phyloP scores from a whole-genome alignment of 345 rosid species.

The Capsella bursapastoris region DNA sequence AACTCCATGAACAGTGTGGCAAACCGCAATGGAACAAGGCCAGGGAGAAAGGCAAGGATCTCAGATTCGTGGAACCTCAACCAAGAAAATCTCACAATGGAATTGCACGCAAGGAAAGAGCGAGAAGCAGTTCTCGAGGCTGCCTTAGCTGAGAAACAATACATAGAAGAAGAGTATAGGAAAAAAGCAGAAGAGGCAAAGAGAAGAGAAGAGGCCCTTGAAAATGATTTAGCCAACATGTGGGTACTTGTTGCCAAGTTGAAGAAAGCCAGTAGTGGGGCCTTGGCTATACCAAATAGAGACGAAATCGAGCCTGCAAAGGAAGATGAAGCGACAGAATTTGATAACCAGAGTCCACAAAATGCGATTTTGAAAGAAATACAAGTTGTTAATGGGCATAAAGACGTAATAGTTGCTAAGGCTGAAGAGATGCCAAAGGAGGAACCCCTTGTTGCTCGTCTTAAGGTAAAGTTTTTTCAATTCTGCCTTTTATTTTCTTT shows the following conservation, averaged over 20 bases:
- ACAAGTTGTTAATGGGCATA: constrained; percentile 51
- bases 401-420: constrained; percentile 47
- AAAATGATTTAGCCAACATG: constrained; percentile 96
- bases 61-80: constrained; percentile 80
- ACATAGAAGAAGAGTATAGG: constrained; percentile 74
- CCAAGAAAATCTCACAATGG: constrained; percentile 76
- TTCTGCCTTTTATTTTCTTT: constrained; percentile 19
- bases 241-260: constrained; percentile 98
- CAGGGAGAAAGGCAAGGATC: constrained; percentile 76
- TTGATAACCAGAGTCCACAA: constrained; percentile 47
- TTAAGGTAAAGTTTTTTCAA: constrained; percentile 57
- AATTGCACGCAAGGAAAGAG: constrained; percentile 85
- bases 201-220: constrained; percentile 86
- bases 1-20: constrained; percentile 64
- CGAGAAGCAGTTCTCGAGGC: constrained; percentile 85
- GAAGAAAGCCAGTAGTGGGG: constrained; percentile 77
- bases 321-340: constrained; percentile 43
- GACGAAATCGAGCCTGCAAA: constrained; percentile 41
- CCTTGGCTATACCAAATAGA: constrained; percentile 51
- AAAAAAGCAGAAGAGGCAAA: constrained; percentile 83
- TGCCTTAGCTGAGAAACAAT: constrained; percentile 77
- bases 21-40: constrained; percentile 59
- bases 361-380: constrained; percentile 53
- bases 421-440: constrained; percentile 56
- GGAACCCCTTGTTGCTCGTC: constrained; percentile 83